A percentile compares a stretch with the other conserved stretches of the same genome.
Evolutionary conservation across 192 early-diverging fungal genomes (phyloP).

Genomic region (Coemansia sp.): DNA sequence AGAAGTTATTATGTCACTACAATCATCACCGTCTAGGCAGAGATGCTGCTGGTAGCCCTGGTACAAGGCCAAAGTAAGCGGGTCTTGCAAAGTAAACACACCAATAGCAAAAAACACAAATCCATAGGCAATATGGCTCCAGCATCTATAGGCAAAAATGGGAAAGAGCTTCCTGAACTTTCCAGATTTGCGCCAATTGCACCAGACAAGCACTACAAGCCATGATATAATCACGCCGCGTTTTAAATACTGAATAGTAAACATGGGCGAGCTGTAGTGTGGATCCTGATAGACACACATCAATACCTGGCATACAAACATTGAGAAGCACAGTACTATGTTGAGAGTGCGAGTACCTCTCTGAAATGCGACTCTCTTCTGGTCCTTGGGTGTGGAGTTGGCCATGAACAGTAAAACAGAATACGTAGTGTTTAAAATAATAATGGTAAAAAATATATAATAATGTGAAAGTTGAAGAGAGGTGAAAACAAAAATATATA

Average conservation of each 20-base stretch:
- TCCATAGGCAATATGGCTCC: neutral
- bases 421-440: neutral
- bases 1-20: neutral
- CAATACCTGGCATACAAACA: neutral
- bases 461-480: too few relatives aligned
- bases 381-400: too few relatives aligned
- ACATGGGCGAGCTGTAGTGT: neutral
- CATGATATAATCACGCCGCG: neutral
- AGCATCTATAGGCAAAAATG: neutral
- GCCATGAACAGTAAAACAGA: neutral
- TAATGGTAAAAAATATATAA: neutral
- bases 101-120: constrained; percentile 2
- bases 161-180: neutral
- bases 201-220: neutral
- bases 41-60: neutral
- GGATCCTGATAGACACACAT: neutral
- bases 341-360: neutral
- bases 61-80: neutral
- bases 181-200: neutral
- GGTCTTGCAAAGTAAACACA: neutral
- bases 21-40: neutral
- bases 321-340: neutral
- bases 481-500: too few relatives aligned
- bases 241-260: neutral
- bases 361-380: neutral